Evolutionary conservation across 352 stramenopile species (phyloP).

Genomic region (Globisporangium camurandrum): DNA sequence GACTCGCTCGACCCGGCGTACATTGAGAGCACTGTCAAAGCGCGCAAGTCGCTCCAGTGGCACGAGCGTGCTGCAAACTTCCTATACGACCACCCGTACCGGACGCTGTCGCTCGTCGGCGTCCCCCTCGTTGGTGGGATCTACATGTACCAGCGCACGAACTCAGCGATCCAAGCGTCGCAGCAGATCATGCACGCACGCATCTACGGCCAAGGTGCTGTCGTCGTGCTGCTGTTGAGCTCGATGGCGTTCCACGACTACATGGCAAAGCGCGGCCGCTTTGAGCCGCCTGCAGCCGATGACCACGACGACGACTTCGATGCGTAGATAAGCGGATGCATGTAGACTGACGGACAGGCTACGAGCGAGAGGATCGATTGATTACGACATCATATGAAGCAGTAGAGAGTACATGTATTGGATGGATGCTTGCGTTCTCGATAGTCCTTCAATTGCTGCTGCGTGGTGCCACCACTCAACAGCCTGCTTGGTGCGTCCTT

Average conservation of each 20-base stretch:
- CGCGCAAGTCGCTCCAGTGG: slow-evolving; percentile 31
- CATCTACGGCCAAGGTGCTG: slow-evolving; percentile 69
- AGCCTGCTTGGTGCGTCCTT: neutral
- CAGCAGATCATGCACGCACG: slow-evolving; percentile 86
- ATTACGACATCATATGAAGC: too few relatives aligned
- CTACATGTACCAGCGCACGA: slow-evolving; percentile 59
- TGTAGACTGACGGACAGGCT: too few relatives aligned
- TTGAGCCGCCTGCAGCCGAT: slow-evolving; percentile 18
- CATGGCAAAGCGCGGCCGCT: slow-evolving; percentile 64
- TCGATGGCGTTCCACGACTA: slow-evolving; percentile 85
- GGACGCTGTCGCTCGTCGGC: slow-evolving; percentile 34
- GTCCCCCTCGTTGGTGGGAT: slow-evolving; percentile 71
- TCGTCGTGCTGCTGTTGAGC: slow-evolving; percentile 62
- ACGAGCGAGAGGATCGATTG: too few relatives aligned
- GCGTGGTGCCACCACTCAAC: too few relatives aligned
- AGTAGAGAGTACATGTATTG: too few relatives aligned
- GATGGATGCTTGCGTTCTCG: too few relatives aligned
- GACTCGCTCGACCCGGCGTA: slow-evolving; percentile 41
- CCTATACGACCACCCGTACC: slow-evolving; percentile 79
- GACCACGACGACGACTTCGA: slow-evolving; percentile 13
- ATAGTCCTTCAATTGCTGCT: too few relatives aligned
- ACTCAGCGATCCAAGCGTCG: slow-evolving; percentile 58
- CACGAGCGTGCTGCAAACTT: slow-evolving; percentile 65
- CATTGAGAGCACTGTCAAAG: slow-evolving; percentile 25
- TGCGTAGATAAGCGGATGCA: neutral